Evolutionary conservation across 129 eudicot genomes (phyloP), one percentile per base, ranked within the genome.

Genomic region (Lactuca saligna): DNA sequence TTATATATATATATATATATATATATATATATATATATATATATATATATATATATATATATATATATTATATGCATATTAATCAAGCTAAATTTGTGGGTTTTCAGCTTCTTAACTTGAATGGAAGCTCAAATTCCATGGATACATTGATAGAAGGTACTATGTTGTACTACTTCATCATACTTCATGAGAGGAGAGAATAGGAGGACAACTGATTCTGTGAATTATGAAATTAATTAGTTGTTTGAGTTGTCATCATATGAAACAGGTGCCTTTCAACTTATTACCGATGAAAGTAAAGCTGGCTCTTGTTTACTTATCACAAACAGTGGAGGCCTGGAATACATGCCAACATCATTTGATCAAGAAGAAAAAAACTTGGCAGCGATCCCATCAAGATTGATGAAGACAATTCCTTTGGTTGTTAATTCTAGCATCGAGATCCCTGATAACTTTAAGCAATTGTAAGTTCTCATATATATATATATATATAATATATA

Each of bases 261-360:
- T 75, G 75, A 75, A 50, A 73, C 78, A 92, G 98, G 98, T 69
- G 86, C 86, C 31, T 84, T 88, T 76, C 86, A 92, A 78, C 98
- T 92, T 65, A 92, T 92, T 48, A 72, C 49, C 3, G 88, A 92
- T 77, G 98, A 86, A 76, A 88, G 75, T 81, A 88, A 81, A 82
- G 87, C 96, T 61, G 98, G 98, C 29, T 62, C 91, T 8, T 92
- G 98, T 75, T 77, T 92, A 75, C 89, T 95, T 96, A 82, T 92
- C 74, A 84, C 95, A 58, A 81, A 82, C 16, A 83, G 91, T 63
- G 79, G 90, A 71, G 98, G 98, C 34, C n/a, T 82, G 51, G 96
- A 92, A 70, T 92, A 92, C 54, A 84, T 96, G 98, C 98, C 98
- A 57, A 86, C 89, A 71, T 95, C 98, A 42, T 34, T 34, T n/a